Base-by-base conservation (phyloP, 495 filamentous ascomycete species). In the Sordaria brevicollis region DNA sequence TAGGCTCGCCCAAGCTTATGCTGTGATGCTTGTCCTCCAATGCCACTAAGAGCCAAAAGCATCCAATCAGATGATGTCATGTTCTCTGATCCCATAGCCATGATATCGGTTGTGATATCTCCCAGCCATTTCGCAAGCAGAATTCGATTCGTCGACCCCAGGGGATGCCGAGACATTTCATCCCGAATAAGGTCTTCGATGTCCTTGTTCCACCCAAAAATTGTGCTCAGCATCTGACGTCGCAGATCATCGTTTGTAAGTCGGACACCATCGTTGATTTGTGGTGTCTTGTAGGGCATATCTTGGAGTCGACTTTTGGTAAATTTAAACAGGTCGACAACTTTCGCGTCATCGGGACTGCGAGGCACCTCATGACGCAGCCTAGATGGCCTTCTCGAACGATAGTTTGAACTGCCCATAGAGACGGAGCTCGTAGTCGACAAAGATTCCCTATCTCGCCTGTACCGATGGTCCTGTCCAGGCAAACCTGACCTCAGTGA, bases 61-160 rank as follows among this genome's bases (percentile, higher is more conserved):
- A 99, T 97, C 96, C 95, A 99, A 78, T 97, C 96, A 1, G 90
- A 90, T 2, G 91, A 90, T 41, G 93, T 93, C 82, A 93, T 92
- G 34, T 92, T 90, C 67, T 96, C 91, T 0, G 92, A 87, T 36
- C 87, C 87, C 43, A 89, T 84, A n/a, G 89, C 86, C 90, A 96
- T 92, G 67, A 91, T 86, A 74, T 95, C 92, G 5, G 90, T 86
- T 72, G 91, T 89, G 17, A 92, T 88, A 68, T 97, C 93, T 35
- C 93, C 93, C 5, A 98, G 86, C 95, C 95, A 99, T 76, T 94
- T 94, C 5, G 91, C 86, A 5, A 97, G 85, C 31, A 97, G 82
- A 65, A 96, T 91, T 13, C 90, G 86, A 67, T 86, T 90, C 8
- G 91, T 86, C 13, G 93, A 93, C 21, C 90, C 89, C 2, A 86